Conservation (phyloP, 2,329 filamentous ascomycete species). For the Botrytis medusae region DNA sequence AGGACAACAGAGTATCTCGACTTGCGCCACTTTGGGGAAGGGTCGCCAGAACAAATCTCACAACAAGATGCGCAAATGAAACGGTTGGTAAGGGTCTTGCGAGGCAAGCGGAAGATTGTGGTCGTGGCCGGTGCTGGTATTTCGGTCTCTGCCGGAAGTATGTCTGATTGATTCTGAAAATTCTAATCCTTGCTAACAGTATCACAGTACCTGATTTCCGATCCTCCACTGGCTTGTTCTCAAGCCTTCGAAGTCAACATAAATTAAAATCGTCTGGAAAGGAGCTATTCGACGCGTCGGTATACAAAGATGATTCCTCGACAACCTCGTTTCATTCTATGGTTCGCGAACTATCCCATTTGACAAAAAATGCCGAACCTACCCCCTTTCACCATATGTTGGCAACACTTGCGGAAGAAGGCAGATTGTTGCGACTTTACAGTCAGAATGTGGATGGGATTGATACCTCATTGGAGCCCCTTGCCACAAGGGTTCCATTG, state of each 20-base stretch:
- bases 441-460: slow-evolving; percentile 97
- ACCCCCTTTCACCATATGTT: slow-evolving; percentile 93
- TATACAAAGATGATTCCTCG: slow-evolving; percentile 88
- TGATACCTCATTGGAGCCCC: slow-evolving; percentile 77
- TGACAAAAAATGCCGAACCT: slow-evolving; percentile 74
- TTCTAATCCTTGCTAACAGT: slow-evolving; percentile 25
- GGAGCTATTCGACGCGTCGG: slow-evolving; percentile 93
- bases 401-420: slow-evolving; percentile 83
- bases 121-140: slow-evolving; percentile 96
- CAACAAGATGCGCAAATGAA: slow-evolving; percentile 64
- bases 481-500: slow-evolving; percentile 79
- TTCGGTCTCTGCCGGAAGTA: slow-evolving; percentile 90
- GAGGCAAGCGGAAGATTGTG: slow-evolving; percentile 93
- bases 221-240: slow-evolving; percentile 86
- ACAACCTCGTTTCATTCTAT: slow-evolving; percentile 94
- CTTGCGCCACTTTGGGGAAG: slow-evolving; percentile 53
- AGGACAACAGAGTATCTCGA: slow-evolving; percentile 83
- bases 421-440: slow-evolving; percentile 84
- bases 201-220: slow-evolving; percentile 85
- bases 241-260: slow-evolving; percentile 78
- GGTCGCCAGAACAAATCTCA: slow-evolving; percentile 46
- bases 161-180: slow-evolving; percentile 43
- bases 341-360: slow-evolving; percentile 82
- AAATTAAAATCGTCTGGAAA: slow-evolving; percentile 93
- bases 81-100: slow-evolving; percentile 70